Conservation (phyloP, 2,329 filamentous ascomycete species). For the Claviceps sorghi region DNA sequence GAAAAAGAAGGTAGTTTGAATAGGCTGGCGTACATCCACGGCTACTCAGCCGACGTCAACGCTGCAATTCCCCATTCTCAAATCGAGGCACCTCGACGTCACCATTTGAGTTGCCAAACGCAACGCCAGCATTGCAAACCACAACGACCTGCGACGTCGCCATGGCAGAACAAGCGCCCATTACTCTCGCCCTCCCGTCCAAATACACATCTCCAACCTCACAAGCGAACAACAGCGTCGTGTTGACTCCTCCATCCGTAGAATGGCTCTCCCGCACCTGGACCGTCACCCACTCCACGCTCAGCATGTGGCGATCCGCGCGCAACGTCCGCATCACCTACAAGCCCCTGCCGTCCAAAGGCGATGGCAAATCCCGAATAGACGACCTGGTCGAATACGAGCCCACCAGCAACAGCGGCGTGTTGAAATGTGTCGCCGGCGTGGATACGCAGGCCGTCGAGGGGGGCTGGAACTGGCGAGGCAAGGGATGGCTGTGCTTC, state of each 20-base stretch:
- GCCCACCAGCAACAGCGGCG: conserved; percentile 28
- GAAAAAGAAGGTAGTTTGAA: background rate
- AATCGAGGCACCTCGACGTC: background rate
- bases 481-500: conserved; percentile 59
- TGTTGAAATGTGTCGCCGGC: conserved; percentile 48
- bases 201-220: conserved; percentile 27
- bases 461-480: conserved; percentile 59
- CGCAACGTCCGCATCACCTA: conserved; percentile 74
- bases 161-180: conserved; percentile 9
- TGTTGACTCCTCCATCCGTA: conserved; percentile 26
- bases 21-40: background rate
- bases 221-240: conserved; percentile 14
- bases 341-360: conserved; percentile 30
- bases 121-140: background rate
- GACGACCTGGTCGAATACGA: conserved; percentile 65
- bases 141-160: background rate
- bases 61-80: background rate
- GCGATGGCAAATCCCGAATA: conserved; percentile 32
- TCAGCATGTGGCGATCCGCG: conserved; percentile 66
- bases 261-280: conserved; percentile 52
- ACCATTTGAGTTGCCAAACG: background rate
- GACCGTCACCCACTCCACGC: conserved; percentile 61
- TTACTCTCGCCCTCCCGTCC: conserved; percentile 26
- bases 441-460: conserved; percentile 36
- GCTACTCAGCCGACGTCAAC: background rate